phyloP scores from a whole-genome alignment of 2,329 filamentous ascomycete genomes.

The Aspergillus tubingensis region DNA sequence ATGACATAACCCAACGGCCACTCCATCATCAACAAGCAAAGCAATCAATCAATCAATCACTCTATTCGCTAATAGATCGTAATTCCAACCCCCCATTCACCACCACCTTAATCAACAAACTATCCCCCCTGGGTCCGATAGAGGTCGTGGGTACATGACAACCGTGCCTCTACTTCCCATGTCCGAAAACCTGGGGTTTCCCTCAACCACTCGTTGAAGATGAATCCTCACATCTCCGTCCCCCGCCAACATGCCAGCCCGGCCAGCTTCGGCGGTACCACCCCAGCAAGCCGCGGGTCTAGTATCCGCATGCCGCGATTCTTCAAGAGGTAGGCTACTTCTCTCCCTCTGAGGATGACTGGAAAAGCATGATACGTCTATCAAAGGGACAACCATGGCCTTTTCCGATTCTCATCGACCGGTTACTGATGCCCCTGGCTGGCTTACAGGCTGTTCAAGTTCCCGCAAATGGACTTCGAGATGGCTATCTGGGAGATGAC shows the following conservation, averaged over 20 bases:
- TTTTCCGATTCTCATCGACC: not conserved
- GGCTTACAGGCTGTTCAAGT: slow-evolving; percentile 62
- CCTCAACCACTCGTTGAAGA: slow-evolving; percentile 31
- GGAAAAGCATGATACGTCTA: not conserved
- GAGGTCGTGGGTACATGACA: slow-evolving; percentile 70
- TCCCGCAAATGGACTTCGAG: slow-evolving; percentile 73
- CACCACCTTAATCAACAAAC: too few species aligned
- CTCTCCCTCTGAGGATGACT: not conserved
- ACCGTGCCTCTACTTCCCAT: not conserved
- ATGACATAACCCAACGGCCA: slow-evolving; percentile 57
- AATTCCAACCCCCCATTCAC: too few species aligned
- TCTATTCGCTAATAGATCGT: slow-evolving; percentile 34
- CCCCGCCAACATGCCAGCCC: slow-evolving; percentile 59
- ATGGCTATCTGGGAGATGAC: slow-evolving; percentile 75
- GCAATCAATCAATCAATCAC: slow-evolving; percentile 41
- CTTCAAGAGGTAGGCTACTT: slow-evolving; percentile 58
- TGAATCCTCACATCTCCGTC: slow-evolving; percentile 63
- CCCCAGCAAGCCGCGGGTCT: slow-evolving; percentile 53
- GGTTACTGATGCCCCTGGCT: slow-evolving; percentile 15
- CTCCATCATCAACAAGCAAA: slow-evolving; percentile 60
- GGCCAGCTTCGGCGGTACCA: slow-evolving; percentile 55
- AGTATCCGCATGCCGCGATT: slow-evolving; percentile 64
- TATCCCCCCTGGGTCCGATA: slow-evolving; percentile 57
- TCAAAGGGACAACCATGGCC: not conserved
- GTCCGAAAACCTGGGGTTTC: slow-evolving; percentile 6